A percentile compares a stretch with the other conserved stretches of the same genome.
phyloP scores from a whole-genome alignment of 306 rosid genomes.

The Prunus campanulata region DNA sequence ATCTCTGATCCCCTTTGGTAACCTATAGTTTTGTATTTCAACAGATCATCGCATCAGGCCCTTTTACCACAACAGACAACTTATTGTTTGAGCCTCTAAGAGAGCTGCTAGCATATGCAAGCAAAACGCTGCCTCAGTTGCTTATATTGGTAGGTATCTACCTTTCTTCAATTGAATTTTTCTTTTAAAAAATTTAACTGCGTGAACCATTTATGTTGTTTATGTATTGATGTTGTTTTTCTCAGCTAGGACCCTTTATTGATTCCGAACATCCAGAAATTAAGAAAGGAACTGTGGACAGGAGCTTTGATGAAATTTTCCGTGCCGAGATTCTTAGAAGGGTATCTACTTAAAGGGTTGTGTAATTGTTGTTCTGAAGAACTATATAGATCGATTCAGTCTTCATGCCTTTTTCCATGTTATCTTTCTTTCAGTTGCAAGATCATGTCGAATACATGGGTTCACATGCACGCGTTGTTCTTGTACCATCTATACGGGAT shows the following conservation, averaged over 20 bases:
- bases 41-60: constrained; percentile 94
- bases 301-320: constrained; percentile 79
- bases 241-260: constrained; percentile 88
- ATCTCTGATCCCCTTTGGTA: constrained; percentile 9
- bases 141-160: constrained; percentile 63
- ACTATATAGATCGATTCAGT: background rate
- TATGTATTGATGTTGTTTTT: constrained; percentile 20
- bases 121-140: constrained; percentile 70
- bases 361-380: background rate
- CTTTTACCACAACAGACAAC: constrained; percentile 86
- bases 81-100: constrained; percentile 79
- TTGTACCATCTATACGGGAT: constrained; percentile 85
- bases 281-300: constrained; percentile 70
- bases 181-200: constrained; percentile 15
- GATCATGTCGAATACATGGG: constrained; percentile 69
- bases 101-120: constrained; percentile 83
- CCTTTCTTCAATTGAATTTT: constrained; percentile 17
- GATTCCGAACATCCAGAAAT: constrained; percentile 88
- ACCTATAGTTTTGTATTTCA: constrained; percentile 23
- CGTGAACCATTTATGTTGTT: constrained; percentile 12
- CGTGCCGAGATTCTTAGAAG: constrained; percentile 57
- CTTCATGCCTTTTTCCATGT: constrained; percentile 15
- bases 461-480: constrained; percentile 60
- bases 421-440: constrained; percentile 54
- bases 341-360: constrained; percentile 41